Base-by-base conservation (phyloP, 495 filamentous ascomycete species). In the Platismatia glauca region DNA sequence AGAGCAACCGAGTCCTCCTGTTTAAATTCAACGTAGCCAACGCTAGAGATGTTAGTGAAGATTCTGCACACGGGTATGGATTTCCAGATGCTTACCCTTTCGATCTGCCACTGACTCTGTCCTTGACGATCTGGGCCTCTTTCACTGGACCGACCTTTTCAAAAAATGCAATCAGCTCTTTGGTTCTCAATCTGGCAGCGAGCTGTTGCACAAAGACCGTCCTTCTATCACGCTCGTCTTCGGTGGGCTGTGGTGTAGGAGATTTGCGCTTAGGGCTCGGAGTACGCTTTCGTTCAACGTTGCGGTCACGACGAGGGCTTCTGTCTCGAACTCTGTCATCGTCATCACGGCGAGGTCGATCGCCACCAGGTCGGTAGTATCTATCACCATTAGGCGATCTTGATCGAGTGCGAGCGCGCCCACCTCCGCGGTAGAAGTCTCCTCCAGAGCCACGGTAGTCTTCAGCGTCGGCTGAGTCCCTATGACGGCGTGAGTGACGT, bases 11-110 rank as follows among this genome's bases (percentile, higher is more conserved):
- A 96, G 66, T 93, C 90, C 82, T 97, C 95, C 72, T 88, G 85
- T 72, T 91, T 94, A 76, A 99, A 99, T 81, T 99, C 95, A 76
- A 99, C 95, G 72, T 99, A 99, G 70, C 95, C 95, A 73, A 99
- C 95, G 76, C 95, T 98, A 67, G 35, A 29, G 7, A 52, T 66
- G 62, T 82, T 69, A 80, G 77, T 70, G 43, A 67, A 37, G 35
- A 63, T 34, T 16, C 4, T 63, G 62, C 20, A 38, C 63, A 58
- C 4, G 24, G 13, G 37, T 9, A 31, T 3, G 29, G 27, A 15
- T 24, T 64, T 62, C 53, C 48, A 52, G 62, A 27, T 33, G 50
- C 86, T 67, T 81, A 97, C 94, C 94, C 94, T 83, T 99, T 99
- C 27, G 91, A 96, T 74, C 95, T 88, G 65, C 91, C 90, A 76